Evolutionary conservation across 208 protist genomes (phyloP).

Genomic region (Pavlovales sp.): DNA sequence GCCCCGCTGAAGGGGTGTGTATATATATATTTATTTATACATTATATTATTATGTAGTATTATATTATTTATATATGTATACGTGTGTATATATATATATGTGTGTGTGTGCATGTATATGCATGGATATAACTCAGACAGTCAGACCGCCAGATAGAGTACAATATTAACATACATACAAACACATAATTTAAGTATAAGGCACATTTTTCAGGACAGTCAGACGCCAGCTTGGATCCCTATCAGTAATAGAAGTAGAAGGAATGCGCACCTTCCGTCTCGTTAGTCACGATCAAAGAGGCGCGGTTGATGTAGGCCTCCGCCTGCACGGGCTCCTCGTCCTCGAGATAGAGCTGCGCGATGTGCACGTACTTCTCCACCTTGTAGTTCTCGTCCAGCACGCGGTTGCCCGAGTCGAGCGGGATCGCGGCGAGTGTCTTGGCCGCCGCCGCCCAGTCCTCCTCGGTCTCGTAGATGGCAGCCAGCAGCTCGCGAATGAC

Average conservation of each 20-base stretch:
- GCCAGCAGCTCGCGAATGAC: conserved; percentile 59
- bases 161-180: too few relatives aligned
- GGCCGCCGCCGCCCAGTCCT: conserved; percentile 61
- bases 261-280: too few relatives aligned
- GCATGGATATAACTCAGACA: too few relatives aligned
- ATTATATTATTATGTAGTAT: too few relatives aligned
- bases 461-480: conserved; percentile 60
- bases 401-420: conserved; percentile 61
- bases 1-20: conserved; percentile 30
- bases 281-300: conserved; percentile 59
- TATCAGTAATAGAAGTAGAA: too few relatives aligned
- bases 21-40: neutral
- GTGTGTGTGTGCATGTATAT: too few relatives aligned
- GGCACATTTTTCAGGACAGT: too few relatives aligned
- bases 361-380: conserved; percentile 71
- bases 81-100: too few relatives aligned
- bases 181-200: too few relatives aligned
- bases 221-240: too few relatives aligned
- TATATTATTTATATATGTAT: too few relatives aligned
- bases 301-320: conserved; percentile 72
- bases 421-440: conserved; percentile 62
- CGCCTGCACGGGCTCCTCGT: conserved; percentile 67
- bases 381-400: conserved; percentile 65
- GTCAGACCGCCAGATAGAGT: too few relatives aligned
- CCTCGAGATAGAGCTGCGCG: conserved; percentile 67